Evolutionary conservation across 179 eudicot genomes (phyloP).

Genomic region (Spergularia azorica): DNA sequence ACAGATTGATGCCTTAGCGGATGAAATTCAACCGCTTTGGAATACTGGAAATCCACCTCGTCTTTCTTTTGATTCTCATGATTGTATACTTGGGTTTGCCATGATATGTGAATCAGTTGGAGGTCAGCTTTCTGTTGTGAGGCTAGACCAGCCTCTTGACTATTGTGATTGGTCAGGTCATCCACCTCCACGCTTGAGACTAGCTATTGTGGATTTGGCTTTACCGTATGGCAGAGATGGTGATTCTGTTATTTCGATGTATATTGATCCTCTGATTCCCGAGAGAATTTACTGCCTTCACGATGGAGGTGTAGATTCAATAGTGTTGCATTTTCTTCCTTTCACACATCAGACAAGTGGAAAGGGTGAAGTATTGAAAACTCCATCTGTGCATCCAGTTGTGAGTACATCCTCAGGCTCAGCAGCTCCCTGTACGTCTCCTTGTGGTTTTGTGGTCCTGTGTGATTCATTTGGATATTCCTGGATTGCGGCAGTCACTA

Average conservation of each 20-base stretch:
- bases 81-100: slow-evolving; percentile 65
- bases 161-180: slow-evolving; percentile 77
- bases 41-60: slow-evolving; percentile 64
- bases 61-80: slow-evolving; percentile 61
- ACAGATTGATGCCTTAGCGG: slow-evolving; percentile 94
- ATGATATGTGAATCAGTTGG: slow-evolving; percentile 85
- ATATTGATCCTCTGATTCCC: slow-evolving; percentile 73
- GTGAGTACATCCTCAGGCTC: slow-evolving; percentile 62
- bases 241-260: slow-evolving; percentile 52
- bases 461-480: slow-evolving; percentile 90
- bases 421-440: slow-evolving; percentile 43
- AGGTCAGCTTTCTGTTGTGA: slow-evolving; percentile 41
- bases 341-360: slow-evolving; percentile 71
- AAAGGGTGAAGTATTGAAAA: slow-evolving; percentile 59
- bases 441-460: slow-evolving; percentile 70
- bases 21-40: slow-evolving; percentile 97
- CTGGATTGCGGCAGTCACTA: slow-evolving; percentile 86
- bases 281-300: slow-evolving; percentile 82
- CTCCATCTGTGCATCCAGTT: slow-evolving; percentile 81
- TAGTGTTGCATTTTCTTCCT: slow-evolving; percentile 93
- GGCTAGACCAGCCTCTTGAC: slow-evolving; percentile 64
- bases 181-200: slow-evolving; percentile 78
- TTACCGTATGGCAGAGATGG: slow-evolving; percentile 48
- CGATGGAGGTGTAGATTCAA: slow-evolving; percentile 79
- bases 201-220: slow-evolving; percentile 91